Evolutionary conservation across 345 rosid genomes (phyloP).

Genomic region (Eucalyptus regnans): DNA sequence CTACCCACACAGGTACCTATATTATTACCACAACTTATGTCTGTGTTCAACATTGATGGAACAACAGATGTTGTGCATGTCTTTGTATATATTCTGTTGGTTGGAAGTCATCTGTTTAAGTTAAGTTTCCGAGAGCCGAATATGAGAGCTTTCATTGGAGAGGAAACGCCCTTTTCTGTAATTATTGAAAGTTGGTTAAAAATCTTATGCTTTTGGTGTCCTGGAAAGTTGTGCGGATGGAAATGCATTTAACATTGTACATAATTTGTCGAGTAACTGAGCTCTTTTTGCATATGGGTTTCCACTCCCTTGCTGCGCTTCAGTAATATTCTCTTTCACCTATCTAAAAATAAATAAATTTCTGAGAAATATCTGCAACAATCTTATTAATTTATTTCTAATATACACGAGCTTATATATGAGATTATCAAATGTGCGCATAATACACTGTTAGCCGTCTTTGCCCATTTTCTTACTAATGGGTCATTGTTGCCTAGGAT

Average conservation of each 20-base stretch:
- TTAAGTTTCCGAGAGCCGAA: background rate
- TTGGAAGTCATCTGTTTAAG: background rate
- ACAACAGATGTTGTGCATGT: background rate
- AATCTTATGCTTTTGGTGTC: background rate
- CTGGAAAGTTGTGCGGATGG: background rate
- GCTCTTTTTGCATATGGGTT: background rate
- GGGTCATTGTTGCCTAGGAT: background rate
- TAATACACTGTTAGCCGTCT: background rate
- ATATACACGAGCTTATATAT: too few species aligned
- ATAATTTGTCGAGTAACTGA: background rate
- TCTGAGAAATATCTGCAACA: background rate
- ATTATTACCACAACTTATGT: background rate
- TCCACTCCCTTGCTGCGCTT: background rate
- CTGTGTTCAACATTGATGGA: background rate
- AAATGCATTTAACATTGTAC: background rate
- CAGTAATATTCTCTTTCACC: too few species aligned
- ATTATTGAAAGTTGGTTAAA: background rate
- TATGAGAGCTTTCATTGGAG: background rate
- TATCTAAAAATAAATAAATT: background rate
- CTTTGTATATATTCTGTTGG: background rate
- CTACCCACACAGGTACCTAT: slow-evolving; percentile 67
- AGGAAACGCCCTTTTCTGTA: background rate
- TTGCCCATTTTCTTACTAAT: background rate
- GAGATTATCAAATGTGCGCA: background rate
- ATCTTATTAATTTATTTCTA: background rate